These are phyloP conservation scores for Homolaphlyctis polyrhiza DNA, from an alignment of 371 early-diverging fungal genomes.

Conservation along the genomic window DNA sequence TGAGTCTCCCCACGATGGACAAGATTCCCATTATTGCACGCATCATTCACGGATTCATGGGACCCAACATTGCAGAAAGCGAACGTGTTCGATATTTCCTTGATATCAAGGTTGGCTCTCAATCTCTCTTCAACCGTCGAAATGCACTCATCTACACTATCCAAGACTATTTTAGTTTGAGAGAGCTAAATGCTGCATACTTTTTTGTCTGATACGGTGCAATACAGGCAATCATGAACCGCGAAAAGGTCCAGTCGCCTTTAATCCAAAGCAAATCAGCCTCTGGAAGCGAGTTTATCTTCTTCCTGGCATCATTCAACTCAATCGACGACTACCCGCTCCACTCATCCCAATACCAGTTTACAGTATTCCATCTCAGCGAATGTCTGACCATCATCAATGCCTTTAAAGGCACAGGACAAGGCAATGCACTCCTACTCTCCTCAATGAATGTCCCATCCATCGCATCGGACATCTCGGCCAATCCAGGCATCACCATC, in stretches of 20 bases:
- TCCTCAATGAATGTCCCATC: background rate
- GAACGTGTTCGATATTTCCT: conserved; percentile 20
- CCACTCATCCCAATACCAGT: conserved; percentile 12
- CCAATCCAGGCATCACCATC: conserved; percentile 9
- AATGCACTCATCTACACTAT: too few relatives aligned
- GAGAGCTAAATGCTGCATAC: background rate
- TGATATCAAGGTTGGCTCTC: conserved; percentile 10
- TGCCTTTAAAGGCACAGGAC: conserved; percentile 13
- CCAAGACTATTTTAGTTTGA: background rate
- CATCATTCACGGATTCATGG: conserved; percentile 17
- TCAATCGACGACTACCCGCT: conserved; percentile 1
- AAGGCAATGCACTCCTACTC: background rate
- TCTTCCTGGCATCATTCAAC: conserved; percentile 4
- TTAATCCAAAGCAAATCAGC: background rate
- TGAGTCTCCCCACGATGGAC: conserved; percentile 5
- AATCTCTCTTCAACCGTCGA: background rate
- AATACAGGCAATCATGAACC: background rate
- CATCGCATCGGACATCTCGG: conserved; percentile 3
- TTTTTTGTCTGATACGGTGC: background rate
- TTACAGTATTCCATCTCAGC: conserved; percentile 24
- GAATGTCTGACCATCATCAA: conserved; percentile 36
- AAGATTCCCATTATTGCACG: conserved; percentile 17
- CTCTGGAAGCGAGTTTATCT: background rate
- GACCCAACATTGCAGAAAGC: conserved; percentile 11
- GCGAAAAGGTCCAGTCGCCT: background rate